These are phyloP conservation scores for Kalaharituber pfeilii DNA, from an alignment of 2,329 filamentous ascomycete genomes.

Conservation along the genomic window DNA sequence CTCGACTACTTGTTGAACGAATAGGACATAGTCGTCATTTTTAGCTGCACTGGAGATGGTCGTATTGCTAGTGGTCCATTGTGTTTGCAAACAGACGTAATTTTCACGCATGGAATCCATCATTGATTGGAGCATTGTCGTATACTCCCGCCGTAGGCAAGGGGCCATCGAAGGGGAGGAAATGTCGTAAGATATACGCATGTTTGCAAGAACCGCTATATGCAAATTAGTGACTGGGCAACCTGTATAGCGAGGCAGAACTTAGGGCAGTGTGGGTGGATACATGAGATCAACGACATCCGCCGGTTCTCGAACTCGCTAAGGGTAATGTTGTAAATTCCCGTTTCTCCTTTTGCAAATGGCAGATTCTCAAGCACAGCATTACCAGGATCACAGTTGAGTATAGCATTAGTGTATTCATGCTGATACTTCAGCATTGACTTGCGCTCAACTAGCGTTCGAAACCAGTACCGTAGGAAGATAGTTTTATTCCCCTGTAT, in stretches of 20 bases:
- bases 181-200: slow-evolving; percentile 35
- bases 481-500: slow-evolving; percentile 30
- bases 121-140: slow-evolving; percentile 35
- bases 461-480: slow-evolving; percentile 38
- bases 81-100: slow-evolving; percentile 36
- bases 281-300: slow-evolving; percentile 37
- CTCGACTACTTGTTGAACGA: slow-evolving; percentile 42
- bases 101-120: slow-evolving; percentile 46
- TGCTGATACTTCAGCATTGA: slow-evolving; percentile 45
- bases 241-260: slow-evolving; percentile 2
- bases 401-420: slow-evolving; percentile 36
- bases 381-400: slow-evolving; percentile 33
- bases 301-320: slow-evolving; percentile 39
- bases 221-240: no score
- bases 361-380: slow-evolving; percentile 40
- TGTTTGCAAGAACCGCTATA: slow-evolving; percentile 37
- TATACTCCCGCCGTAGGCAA: slow-evolving; percentile 33
- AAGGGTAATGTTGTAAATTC: slow-evolving; percentile 33
- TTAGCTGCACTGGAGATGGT: slow-evolving; percentile 13
- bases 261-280: neutral
- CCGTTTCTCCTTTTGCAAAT: slow-evolving; percentile 31
- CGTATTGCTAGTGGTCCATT: slow-evolving; percentile 20
- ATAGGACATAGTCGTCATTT: slow-evolving; percentile 39
- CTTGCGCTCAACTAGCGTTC: slow-evolving; percentile 40
- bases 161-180: slow-evolving; percentile 21